A percentile compares a stretch with the other conserved stretches of the same genome.
Conservation (phyloP, 768 basidiomycete genomes). For the Suillus tomentosus region DNA sequence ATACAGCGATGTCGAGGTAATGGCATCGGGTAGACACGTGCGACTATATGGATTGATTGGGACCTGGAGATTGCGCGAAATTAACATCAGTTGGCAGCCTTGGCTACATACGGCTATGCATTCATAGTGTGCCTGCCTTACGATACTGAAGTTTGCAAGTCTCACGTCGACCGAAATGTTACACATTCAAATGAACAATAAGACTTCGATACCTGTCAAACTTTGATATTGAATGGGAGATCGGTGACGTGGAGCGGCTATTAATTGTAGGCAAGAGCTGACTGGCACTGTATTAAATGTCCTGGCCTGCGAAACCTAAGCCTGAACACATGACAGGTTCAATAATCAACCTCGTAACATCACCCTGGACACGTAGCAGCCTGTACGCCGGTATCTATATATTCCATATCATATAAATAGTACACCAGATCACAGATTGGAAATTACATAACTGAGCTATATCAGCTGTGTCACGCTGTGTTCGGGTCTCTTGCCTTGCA, state of each 20-base stretch:
- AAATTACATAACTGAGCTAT: not conserved
- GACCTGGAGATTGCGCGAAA: slow-evolving; percentile 4
- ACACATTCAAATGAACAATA: not conserved
- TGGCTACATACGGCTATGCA: slow-evolving; percentile 1
- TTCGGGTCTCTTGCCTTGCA: not conserved
- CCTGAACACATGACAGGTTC: not conserved
- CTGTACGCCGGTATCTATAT: slow-evolving; percentile 1
- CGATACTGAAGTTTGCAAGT: not conserved
- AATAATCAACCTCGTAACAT: not conserved
- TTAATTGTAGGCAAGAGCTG: not conserved
- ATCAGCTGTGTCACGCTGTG: not conserved
- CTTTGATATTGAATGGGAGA: not conserved
- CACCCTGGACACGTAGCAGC: not conserved
- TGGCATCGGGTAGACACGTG: not conserved
- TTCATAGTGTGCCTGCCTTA: not conserved
- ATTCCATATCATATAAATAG: not conserved
- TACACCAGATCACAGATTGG: not conserved
- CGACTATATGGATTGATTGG: not conserved
- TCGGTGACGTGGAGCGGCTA: not conserved
- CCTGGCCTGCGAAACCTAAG: not conserved
- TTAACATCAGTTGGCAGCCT: not conserved
- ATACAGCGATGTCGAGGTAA: not conserved
- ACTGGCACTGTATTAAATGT: not conserved
- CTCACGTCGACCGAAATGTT: not conserved
- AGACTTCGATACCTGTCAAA: not conserved